These are phyloP conservation scores for Ilex asprella DNA, from an alignment of 257 asterid species.

Conservation along the genomic window DNA sequence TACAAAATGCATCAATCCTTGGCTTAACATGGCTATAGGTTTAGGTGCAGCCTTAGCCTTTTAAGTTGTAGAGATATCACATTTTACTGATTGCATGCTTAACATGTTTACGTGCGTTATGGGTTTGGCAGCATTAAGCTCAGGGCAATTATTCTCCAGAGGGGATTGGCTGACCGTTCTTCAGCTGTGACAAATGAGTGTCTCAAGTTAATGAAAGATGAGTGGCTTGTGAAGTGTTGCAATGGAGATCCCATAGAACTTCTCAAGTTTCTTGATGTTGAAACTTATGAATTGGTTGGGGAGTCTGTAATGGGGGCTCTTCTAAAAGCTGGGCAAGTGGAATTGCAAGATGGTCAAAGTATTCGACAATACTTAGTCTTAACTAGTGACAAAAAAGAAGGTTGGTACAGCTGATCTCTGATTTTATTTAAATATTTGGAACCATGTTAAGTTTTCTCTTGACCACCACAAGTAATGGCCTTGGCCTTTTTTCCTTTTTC, in stretches of 20 bases:
- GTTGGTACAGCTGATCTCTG: slow-evolving; percentile 26
- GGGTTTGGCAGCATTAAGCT: slow-evolving; percentile 65
- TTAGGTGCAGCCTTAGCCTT: not conserved
- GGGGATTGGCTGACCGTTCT: slow-evolving; percentile 94
- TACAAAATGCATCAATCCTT: too few relatives aligned
- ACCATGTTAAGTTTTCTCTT: not conserved
- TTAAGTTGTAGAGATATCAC: too few relatives aligned
- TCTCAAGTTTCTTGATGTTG: slow-evolving; percentile 87
- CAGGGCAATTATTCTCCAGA: slow-evolving; percentile 76
- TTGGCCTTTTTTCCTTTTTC: not conserved
- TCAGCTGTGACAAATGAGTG: slow-evolving; percentile 73
- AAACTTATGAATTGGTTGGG: slow-evolving; percentile 88
- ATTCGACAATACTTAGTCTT: slow-evolving; percentile 40
- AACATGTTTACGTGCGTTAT: slow-evolving; percentile 9
- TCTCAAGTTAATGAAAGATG: slow-evolving; percentile 75
- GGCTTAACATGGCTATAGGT: too few relatives aligned
- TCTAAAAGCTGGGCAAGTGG: slow-evolving; percentile 57
- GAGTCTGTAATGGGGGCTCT: slow-evolving; percentile 65
- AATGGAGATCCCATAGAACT: slow-evolving; percentile 63
- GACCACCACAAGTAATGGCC: not conserved
- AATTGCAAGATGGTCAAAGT: slow-evolving; percentile 60
- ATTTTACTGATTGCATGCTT: slow-evolving; percentile 1
- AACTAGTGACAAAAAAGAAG: slow-evolving; percentile 45
- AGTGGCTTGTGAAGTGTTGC: slow-evolving; percentile 87
- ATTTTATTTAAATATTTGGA: not conserved